Evolutionary conservation across 2,329 filamentous ascomycete genomes (phyloP), one percentile per base, ranked within the genome.

Genomic region (Clonostachys byssicola): DNA sequence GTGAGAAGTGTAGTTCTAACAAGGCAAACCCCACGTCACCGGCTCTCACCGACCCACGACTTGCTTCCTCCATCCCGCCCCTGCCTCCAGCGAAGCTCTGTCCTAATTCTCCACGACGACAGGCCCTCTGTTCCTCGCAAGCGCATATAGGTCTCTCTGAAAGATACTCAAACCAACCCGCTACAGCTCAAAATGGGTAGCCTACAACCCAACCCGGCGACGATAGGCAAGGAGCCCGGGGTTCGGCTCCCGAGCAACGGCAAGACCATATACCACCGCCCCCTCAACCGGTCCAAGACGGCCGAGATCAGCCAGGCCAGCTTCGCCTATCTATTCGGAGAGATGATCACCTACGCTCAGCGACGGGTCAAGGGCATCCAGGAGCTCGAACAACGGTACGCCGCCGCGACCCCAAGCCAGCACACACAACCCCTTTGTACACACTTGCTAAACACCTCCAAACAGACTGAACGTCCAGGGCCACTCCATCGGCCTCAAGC

Each of bases 251-350:
- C 94, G 43, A 89, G 89, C 48, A 95, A 85, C 67, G 90, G 91
- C 73, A 97, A 97, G 74, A 96, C 91, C 54, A 97, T 99, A 73
- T 99, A 97, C 75, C 91, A 96, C 75, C 83, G 94, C 47, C 91
- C 95, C 52, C 77, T 97, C 51, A 96, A 96, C 70, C 88, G 94
- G 54, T 87, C 85, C 58, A 89, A 90, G 65, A 89, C 88, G 58
- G 81, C 88, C 49, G 92, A 97, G 74, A 82, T 95, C 55, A 96
- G 91, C 66, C 88, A 95, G 63, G 83, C 94, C 12, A 91, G 89
- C 69, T 97, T 99, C 70, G 92, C 94, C 40, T 97, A 95, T 67
- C 77, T 99, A 49, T 97, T 99, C 65, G 86, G 87, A 51, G 92
- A 96, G 73, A 96, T 97, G 88, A 92, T 99, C 44, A 86, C 84